Evolutionary conservation across 768 basidiomycete genomes (phyloP).

Genomic region (Kwoniella botswanensis): DNA sequence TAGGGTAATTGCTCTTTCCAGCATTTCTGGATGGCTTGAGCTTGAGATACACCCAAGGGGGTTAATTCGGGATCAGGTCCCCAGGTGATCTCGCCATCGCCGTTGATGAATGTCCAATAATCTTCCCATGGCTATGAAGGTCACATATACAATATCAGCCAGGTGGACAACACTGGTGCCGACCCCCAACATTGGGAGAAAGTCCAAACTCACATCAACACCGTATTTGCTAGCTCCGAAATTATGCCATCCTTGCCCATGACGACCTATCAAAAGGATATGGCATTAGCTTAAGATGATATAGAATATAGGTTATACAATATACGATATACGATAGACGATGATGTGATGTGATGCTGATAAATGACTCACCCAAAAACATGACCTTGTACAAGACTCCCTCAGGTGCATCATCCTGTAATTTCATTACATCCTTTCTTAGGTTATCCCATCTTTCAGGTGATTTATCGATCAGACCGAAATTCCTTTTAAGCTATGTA

Average conservation of each 20-base stretch:
- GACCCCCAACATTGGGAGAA: too few relatives aligned
- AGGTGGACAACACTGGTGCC: too few relatives aligned
- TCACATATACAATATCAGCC: not conserved
- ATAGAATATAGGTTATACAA: too few relatives aligned
- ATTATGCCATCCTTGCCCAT: conserved; percentile 57
- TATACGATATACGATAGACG: not conserved
- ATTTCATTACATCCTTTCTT: conserved; percentile 26
- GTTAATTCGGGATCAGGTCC: conserved; percentile 57
- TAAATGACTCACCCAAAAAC: conserved; percentile 43
- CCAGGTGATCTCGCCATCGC: conserved; percentile 53
- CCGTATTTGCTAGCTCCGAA: conserved; percentile 45
- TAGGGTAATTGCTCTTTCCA: conserved; percentile 38
- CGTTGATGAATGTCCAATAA: conserved; percentile 44
- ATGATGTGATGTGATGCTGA: not conserved
- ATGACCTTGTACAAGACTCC: conserved; percentile 54
- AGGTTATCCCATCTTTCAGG: conserved; percentile 50
- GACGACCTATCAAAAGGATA: conserved; percentile 39
- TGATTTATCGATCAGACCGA: conserved; percentile 47
- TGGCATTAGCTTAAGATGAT: not conserved
- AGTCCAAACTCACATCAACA: conserved; percentile 54
- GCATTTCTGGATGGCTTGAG: conserved; percentile 39
- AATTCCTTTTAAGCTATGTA: conserved; percentile 39
- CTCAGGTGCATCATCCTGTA: conserved; percentile 41
- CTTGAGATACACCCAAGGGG: conserved; percentile 49
- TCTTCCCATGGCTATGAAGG: conserved; percentile 51